phyloP scores from a whole-genome alignment of 140 eudicot species.

The Bidens hawaiensis region DNA sequence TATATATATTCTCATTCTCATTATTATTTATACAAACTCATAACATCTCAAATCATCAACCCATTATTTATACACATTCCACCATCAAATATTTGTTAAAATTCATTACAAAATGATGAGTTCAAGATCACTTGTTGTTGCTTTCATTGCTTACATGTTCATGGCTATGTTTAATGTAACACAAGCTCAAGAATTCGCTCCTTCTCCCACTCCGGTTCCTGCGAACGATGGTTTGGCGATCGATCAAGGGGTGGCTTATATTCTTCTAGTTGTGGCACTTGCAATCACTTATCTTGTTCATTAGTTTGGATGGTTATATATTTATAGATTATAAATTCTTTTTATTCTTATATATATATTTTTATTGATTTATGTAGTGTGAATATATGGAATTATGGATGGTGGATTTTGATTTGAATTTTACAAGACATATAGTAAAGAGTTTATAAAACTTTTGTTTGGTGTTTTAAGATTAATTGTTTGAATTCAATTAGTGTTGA shows the following conservation, averaged over 20 bases:
- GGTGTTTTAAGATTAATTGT: too few relatives aligned
- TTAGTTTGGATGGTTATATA: not conserved
- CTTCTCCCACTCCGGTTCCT: constrained; percentile 44
- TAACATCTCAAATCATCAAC: constrained; percentile 5
- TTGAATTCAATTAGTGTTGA: too few relatives aligned
- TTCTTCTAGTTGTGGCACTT: constrained; percentile 42
- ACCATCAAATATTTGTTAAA: not conserved
- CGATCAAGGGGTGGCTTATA: constrained; percentile 58
- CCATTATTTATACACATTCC: not conserved
- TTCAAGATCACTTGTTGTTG: constrained; percentile 18
- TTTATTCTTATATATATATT: not conserved
- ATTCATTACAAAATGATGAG: constrained; percentile 18
- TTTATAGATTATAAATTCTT: too few relatives aligned
- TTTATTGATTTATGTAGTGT: not conserved
- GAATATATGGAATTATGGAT: not conserved
- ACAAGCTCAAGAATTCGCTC: constrained; percentile 35
- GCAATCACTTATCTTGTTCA: constrained; percentile 49
- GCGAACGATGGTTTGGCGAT: constrained; percentile 40
- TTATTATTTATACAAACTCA: constrained; percentile 9
- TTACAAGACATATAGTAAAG: too few relatives aligned
- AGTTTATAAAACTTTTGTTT: too few relatives aligned
- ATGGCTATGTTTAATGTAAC: constrained; percentile 29
- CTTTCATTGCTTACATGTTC: constrained; percentile 32
- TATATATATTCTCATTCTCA: not conserved
- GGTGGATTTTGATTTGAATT: not conserved